A percentile compares a stretch with the other conserved stretches of the same genome.
Conservation (phyloP, 805 yeast species). For the Pichia paraexigua region DNA sequence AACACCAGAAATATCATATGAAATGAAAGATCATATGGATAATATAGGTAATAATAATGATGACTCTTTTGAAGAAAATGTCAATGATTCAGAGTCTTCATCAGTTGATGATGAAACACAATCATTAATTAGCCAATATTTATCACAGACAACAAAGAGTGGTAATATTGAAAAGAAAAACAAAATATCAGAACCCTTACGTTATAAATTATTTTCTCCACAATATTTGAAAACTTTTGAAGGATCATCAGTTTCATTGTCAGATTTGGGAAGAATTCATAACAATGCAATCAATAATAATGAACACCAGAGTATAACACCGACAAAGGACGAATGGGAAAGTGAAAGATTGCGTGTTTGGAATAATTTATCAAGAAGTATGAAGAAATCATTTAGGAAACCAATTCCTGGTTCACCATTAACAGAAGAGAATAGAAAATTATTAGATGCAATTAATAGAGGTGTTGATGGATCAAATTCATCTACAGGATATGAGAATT, state of each 20-base stretch:
- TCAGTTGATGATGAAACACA: conserved; percentile 11
- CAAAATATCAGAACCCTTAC: conserved; percentile 11
- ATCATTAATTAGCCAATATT: conserved; percentile 7
- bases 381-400: conserved; percentile 60
- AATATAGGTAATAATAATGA: not conserved
- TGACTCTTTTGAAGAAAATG: not conserved
- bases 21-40: not conserved
- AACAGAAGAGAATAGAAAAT: conserved; percentile 44
- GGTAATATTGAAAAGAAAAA: not conserved
- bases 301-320: conserved; percentile 27
- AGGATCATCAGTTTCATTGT: conserved; percentile 11
- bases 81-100: conserved; percentile 1
- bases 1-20: conserved; percentile 15
- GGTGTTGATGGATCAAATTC: conserved; percentile 69
- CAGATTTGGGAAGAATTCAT: conserved; percentile 7
- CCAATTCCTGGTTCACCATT: conserved; percentile 65
- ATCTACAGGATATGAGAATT: conserved; percentile 54
- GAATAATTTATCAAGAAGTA: conserved; percentile 46
- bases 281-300: not conserved
- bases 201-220: conserved; percentile 16
- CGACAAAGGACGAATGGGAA: conserved; percentile 59
- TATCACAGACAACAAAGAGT: conserved; percentile 4
- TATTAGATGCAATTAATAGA: conserved; percentile 62
- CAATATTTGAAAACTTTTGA: conserved; percentile 10
- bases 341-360: conserved; percentile 57